These are phyloP conservation scores for Vitis cinerea DNA, from an alignment of 164 flowering plant genomes.

Conservation along the genomic window DNA sequence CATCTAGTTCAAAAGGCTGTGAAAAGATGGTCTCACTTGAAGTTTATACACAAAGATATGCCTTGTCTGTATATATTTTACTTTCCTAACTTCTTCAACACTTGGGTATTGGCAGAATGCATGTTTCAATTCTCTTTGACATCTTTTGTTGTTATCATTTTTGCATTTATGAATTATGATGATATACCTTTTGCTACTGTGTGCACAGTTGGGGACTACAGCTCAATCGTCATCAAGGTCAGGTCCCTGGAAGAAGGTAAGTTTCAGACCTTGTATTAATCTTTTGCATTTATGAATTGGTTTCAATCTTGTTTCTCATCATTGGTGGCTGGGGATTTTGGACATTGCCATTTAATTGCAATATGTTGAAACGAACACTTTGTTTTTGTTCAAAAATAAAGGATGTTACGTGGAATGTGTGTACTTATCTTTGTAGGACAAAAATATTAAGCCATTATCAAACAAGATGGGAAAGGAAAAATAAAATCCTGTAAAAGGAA, in stretches of 20 bases:
- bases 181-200: background rate
- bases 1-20: no score
- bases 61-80: background rate
- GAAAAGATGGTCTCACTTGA: no score
- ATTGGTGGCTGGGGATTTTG: background rate
- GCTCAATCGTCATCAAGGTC: conserved; percentile 31
- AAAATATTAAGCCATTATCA: no score
- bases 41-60: background rate
- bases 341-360: background rate
- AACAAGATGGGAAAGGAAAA: no score
- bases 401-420: no score
- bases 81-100: background rate
- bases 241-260: conserved; percentile 43
- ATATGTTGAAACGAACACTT: background rate
- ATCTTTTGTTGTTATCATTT: background rate
- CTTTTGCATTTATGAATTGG: background rate
- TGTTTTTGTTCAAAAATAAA: no score
- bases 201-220: conserved; percentile 21
- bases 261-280: background rate
- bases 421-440: no score
- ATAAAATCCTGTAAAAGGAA: no score
- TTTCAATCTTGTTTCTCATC: background rate
- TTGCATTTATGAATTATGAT: background rate
- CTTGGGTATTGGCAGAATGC: background rate
- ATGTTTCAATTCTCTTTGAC: background rate